A percentile compares a stretch with the other conserved stretches of the same genome.
These are phyloP conservation scores for Trichomonascaceae sp. DNA, from an alignment of 1,139 yeast species.

Conservation along the genomic window DNA sequence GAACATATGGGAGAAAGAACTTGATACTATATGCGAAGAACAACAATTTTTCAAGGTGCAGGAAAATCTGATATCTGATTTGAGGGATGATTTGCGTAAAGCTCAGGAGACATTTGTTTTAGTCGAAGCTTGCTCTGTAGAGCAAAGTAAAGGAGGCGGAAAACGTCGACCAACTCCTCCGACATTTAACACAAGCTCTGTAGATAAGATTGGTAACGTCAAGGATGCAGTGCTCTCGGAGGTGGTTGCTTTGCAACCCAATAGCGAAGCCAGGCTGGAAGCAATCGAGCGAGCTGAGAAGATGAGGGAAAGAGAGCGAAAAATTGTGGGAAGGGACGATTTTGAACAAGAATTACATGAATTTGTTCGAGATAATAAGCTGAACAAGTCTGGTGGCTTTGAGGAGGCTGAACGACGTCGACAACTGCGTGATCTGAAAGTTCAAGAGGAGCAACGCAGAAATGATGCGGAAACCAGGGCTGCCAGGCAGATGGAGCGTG, in stretches of 20 bases:
- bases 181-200: constrained; percentile 26
- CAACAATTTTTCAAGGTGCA: constrained; percentile 88
- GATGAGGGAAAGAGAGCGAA: constrained; percentile 66
- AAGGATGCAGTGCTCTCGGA: constrained; percentile 78
- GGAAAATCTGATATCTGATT: constrained; percentile 74
- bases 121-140: constrained; percentile 76
- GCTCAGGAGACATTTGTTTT: constrained; percentile 76
- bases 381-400: constrained; percentile 81
- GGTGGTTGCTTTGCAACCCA: constrained; percentile 71
- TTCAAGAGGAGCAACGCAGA: constrained; percentile 29
- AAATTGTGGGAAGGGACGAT: constrained; percentile 44
- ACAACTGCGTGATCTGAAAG: constrained; percentile 50
- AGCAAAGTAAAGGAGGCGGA: constrained; percentile 42
- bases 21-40: constrained; percentile 86
- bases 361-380: constrained; percentile 69
- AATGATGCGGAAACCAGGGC: constrained; percentile 27
- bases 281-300: constrained; percentile 87
- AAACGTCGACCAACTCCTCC: constrained; percentile 19
- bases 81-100: constrained; percentile 72
- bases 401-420: constrained; percentile 76
- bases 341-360: constrained; percentile 85
- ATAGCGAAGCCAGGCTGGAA: constrained; percentile 76
- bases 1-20: constrained; percentile 84
- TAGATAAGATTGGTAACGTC: constrained; percentile 38
- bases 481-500: constrained; percentile 16